A percentile compares a stretch with the other conserved stretches of the same genome.
Conservation (phyloP, 371 early-diverging fungal species). For the Lichtheimia ramosa region DNA sequence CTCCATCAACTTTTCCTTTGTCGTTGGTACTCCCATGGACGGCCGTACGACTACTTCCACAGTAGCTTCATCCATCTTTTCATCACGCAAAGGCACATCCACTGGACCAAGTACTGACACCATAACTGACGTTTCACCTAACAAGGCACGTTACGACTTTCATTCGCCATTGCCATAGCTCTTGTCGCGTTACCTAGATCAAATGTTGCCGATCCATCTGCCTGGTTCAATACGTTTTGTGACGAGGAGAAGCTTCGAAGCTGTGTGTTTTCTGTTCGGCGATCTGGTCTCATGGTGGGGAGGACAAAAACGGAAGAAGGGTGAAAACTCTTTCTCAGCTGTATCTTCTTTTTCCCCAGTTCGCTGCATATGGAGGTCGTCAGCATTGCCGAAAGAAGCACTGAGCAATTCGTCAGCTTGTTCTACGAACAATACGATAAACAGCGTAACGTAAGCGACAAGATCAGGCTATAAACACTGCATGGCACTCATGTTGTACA, state of each 20-base stretch:
- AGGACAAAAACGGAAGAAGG: neutral
- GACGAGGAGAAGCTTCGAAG: slow-evolving; percentile 61
- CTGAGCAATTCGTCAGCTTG: slow-evolving; percentile 65
- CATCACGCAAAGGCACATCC: slow-evolving; percentile 82
- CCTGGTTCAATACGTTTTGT: slow-evolving; percentile 66
- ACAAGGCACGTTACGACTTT: neutral
- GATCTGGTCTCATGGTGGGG: slow-evolving; percentile 29
- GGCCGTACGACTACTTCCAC: slow-evolving; percentile 82
- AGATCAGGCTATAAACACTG: neutral
- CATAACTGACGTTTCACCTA: slow-evolving; percentile 75
- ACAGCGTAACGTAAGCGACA: slow-evolving; percentile 55
- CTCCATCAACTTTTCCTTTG: slow-evolving; percentile 78
- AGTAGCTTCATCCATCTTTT: slow-evolving; percentile 83
- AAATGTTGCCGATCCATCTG: slow-evolving; percentile 86
- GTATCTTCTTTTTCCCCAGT: no score
- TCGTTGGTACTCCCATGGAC: slow-evolving; percentile 61
- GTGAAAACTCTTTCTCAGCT: neutral
- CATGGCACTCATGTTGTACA: neutral
- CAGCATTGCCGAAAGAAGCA: slow-evolving; percentile 34
- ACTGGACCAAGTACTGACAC: slow-evolving; percentile 88
- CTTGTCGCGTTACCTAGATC: slow-evolving; percentile 54
- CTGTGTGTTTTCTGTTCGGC: slow-evolving; percentile 40
- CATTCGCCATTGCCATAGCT: neutral
- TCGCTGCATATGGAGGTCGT: slow-evolving; percentile 30
- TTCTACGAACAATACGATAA: slow-evolving; percentile 67